Evolutionary conservation across 495 filamentous ascomycete species (phyloP), one percentile per base, ranked within the genome.

Genomic region (Talaromyces thailandensis): DNA sequence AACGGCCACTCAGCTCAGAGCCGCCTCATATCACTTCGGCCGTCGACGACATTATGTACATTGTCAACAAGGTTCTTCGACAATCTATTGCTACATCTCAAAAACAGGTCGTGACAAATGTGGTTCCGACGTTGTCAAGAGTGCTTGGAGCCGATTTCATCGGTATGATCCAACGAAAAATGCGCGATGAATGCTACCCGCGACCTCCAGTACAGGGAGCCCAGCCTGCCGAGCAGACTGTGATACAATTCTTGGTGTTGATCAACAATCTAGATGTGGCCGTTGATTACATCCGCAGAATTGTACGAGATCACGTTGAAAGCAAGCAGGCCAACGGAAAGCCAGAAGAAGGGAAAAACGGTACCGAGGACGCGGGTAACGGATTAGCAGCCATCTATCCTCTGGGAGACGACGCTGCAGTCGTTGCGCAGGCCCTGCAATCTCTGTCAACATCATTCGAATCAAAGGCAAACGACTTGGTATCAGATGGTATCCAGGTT

Each of bases 21-120:
- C 84, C 91, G 9, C 94, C 94, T 9, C 95, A 89, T 66, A 96
- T 98, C 68, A 93, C 92, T 58, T 95, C 92, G 0, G 91, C 94
- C 1, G 93, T 98, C 8, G 94, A 98, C 77, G 94, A 96, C 73
- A 93, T 98, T 61, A 98, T 98, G 95, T 98, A 97, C 76, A 96
- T 97, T 64, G 91, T 96, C 69, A 93, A 95, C 70, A 89, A 93
- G 56, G 87, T 96, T 45, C 79, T 98, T 43, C 87, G 91, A 56
- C 88, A 92, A 63, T 88, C 92, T 5, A 80, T 98, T 48, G 85
- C 89, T 1, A 98, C 94, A 5, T 91, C 90, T 0, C 92, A 96
- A 69, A 75, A 84, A 59, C 78, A 81, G 6, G 86, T 96, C 21
- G 79, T 93, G 24, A 84, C 83, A 58, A 86, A 82, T 50, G 90